Base-by-base conservation (phyloP, 1,139 yeast genomes). In the Blastobotrys indianensis region DNA sequence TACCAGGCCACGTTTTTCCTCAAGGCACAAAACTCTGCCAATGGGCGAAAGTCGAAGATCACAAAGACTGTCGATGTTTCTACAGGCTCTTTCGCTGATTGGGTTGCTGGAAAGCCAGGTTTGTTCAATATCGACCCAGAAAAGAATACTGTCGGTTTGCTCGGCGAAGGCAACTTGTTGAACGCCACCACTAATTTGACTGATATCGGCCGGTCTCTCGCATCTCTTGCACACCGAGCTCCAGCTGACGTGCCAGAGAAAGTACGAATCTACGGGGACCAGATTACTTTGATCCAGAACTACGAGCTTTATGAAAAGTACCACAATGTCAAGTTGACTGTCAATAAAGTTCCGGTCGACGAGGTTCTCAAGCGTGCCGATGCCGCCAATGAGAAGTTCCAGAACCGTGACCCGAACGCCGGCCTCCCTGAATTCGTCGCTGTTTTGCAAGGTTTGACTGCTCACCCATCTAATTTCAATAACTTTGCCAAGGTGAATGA, bases 401-500 rank as follows among this genome's bases (percentile, higher is more conserved):
- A 20, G 25, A 20, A 20, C 25, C 25, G 7, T 20, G 32, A 32
- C 12, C 16, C 16, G 20, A 37, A 32, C 4, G 17, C 16, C n/a
- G 4, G 16, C 7, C 32, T 45, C 60, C 58, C 39, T 52, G 25
- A 42, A 17, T 25, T 38, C 23, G 55, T 41, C 16, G 47, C 42
- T 1, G 41, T 53, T 36, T 32, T 44, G 25, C 40, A 40, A 17
- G 36, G 50, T 11, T 37, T 52, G 8, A 65, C 65, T 40, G 61
- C 63, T 12, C 45, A 66, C 45, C 76, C 77, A 43, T 60, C 57
- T 35, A 76, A 69, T 45, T 59, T 67, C 28, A 78, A 77, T 16
- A 53, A 61, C 36, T 69, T 65, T 50, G 57, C 60, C 30, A 50
- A 52, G 2, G 48, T 54, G 5, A 65, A 66, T 51, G 75, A 77